These are phyloP conservation scores for Polyporus tsugae DNA, from an alignment of 1,284 basidiomycete species.

Conservation along the genomic window DNA sequence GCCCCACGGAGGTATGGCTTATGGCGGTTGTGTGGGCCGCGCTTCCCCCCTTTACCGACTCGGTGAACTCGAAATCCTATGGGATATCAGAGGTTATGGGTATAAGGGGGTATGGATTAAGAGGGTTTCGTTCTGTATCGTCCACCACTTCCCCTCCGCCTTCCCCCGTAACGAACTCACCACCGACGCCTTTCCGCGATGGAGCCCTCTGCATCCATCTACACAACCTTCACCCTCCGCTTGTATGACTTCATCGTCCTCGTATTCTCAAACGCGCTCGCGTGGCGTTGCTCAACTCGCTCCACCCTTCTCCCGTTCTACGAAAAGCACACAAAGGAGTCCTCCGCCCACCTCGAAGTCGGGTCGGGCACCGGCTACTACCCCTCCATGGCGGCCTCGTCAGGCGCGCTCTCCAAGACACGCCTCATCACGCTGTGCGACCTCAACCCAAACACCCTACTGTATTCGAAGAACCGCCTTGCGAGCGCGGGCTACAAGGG, in stretches of 20 bases:
- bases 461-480: conserved; percentile 23
- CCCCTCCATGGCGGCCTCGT: conserved; percentile 24
- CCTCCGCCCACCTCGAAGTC: conserved; percentile 37
- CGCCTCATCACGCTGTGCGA: conserved; percentile 35
- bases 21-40: too few species aligned
- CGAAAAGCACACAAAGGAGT: conserved; percentile 27
- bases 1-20: too few species aligned
- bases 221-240: conserved; percentile 26
- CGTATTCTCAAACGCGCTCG: conserved; percentile 30
- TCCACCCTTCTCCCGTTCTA: conserved; percentile 36
- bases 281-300: conserved; percentile 36
- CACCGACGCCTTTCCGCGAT: not conserved
- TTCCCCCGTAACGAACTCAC: too few species aligned
- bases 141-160: too few species aligned
- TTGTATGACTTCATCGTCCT: conserved; percentile 38
- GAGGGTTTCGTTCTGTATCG: too few species aligned
- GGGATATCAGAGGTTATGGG: too few species aligned
- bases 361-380: conserved; percentile 40
- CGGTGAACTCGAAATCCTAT: too few species aligned
- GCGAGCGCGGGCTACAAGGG: conserved; percentile 32
- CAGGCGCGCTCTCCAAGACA: conserved; percentile 24
- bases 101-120: too few species aligned
- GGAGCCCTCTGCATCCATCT: conserved; percentile 32
- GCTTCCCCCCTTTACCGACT: too few species aligned
- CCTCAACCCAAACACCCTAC: conserved; percentile 35